phyloP scores from a whole-genome alignment of 371 early-diverging fungal species.

The Mortierella sp. region DNA sequence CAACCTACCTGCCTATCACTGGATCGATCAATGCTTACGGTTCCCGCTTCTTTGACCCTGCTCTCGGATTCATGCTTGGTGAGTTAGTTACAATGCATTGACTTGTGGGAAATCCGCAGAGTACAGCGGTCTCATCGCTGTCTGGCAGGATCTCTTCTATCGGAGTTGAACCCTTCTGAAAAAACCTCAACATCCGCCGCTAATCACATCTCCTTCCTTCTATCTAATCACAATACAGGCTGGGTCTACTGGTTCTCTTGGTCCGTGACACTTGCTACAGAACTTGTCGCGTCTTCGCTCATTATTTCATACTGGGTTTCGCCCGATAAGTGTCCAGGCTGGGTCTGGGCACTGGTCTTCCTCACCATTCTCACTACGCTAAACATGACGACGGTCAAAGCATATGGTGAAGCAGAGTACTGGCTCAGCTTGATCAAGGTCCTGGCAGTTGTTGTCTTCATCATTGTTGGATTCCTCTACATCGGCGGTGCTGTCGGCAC shows the following conservation, averaged over 20 bases:
- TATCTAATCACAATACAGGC: constrained; percentile 10
- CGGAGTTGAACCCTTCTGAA: no score
- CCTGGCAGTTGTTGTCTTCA: constrained; percentile 70
- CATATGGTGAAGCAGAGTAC: constrained; percentile 70
- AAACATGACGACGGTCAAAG: constrained; percentile 54
- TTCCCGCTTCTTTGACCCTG: constrained; percentile 83
- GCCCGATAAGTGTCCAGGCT: constrained; percentile 50
- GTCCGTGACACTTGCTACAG: constrained; percentile 85
- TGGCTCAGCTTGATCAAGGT: constrained; percentile 71
- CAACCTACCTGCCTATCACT: constrained; percentile 81
- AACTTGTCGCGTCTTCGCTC: constrained; percentile 73
- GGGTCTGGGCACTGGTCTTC: constrained; percentile 54
- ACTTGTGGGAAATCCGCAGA: no score
- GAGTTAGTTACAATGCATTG: constrained; percentile 80
- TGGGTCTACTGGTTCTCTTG: constrained; percentile 87
- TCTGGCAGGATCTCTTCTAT: no score
- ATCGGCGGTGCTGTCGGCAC: constrained; percentile 72
- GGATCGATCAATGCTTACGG: constrained; percentile 88
- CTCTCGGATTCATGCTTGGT: constrained; percentile 84
- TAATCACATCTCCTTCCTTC: neutral
- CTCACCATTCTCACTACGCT: constrained; percentile 44
- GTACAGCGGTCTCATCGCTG: no score
- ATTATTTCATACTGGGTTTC: constrained; percentile 83
- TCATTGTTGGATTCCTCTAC: constrained; percentile 80
- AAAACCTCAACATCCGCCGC: constrained; percentile 15